These are phyloP conservation scores for Xanthoconium purpureum DNA, from an alignment of 768 basidiomycete species.

Conservation along the genomic window DNA sequence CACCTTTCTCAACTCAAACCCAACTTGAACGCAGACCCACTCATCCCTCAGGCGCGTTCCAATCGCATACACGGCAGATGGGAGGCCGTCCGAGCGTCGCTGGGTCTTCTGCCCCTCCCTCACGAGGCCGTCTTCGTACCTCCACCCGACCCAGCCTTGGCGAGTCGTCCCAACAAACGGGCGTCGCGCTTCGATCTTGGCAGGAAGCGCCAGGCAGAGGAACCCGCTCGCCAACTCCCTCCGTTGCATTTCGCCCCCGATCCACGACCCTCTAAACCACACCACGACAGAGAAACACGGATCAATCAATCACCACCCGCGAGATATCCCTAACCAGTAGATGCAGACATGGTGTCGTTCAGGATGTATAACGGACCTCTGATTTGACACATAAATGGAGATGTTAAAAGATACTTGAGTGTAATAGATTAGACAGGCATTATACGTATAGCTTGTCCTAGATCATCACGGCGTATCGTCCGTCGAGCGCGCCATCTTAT, in stretches of 20 bases:
- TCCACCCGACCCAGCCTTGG: neutral
- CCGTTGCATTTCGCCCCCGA: slow-evolving; percentile 25
- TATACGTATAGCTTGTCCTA: slow-evolving; percentile 11
- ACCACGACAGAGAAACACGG: neutral
- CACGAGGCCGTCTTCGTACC: slow-evolving; percentile 1
- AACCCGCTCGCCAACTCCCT: slow-evolving; percentile 9
- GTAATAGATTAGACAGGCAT: slow-evolving; percentile 17
- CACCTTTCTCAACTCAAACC: neutral
- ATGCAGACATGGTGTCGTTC: neutral
- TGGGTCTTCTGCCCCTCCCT: slow-evolving; percentile 28
- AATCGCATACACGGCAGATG: slow-evolving; percentile 31
- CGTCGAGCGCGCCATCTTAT: slow-evolving; percentile 10
- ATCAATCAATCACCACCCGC: neutral
- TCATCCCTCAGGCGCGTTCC: neutral
- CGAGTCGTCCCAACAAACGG: slow-evolving; percentile 4
- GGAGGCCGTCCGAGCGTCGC: slow-evolving; percentile 29
- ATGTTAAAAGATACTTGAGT: slow-evolving; percentile 8
- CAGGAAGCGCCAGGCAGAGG: slow-evolving; percentile 10
- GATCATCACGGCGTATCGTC: slow-evolving; percentile 5
- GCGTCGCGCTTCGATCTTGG: slow-evolving; percentile 25
- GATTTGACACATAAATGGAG: slow-evolving; percentile 1
- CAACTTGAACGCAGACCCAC: neutral
- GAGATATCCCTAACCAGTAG: neutral
- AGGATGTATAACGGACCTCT: neutral
- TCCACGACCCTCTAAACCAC: neutral